Percentiles rank a stretch among this genome's conserved stretches.
Evolutionary conservation across 2,329 filamentous ascomycete species (phyloP).

Genomic region (Simplicillium sp.): DNA sequence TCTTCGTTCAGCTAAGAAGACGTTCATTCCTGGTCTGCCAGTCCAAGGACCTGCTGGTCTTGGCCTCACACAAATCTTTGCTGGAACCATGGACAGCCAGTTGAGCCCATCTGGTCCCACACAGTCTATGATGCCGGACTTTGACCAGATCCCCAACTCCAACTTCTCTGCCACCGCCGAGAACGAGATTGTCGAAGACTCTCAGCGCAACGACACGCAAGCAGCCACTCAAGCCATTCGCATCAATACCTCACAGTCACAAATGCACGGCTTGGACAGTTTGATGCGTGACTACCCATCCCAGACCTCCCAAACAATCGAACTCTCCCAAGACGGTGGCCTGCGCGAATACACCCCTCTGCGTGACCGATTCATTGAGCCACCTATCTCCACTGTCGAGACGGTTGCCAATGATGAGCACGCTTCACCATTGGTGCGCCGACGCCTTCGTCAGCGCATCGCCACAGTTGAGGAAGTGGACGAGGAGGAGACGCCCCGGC

Average conservation of each 20-base stretch:
- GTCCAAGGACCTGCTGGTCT: constrained; percentile 53
- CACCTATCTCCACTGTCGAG: constrained; percentile 59
- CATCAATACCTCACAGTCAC: constrained; percentile 51
- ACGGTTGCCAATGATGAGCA: constrained; percentile 46
- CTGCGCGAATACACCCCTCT: constrained; percentile 67
- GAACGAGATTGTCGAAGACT: constrained; percentile 41
- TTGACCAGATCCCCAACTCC: constrained; percentile 46
- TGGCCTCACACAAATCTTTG: constrained; percentile 83
- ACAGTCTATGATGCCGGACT: constrained; percentile 45
- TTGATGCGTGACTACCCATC: constrained; percentile 39
- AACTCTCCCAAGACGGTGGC: constrained; percentile 73
- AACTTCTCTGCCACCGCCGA: constrained; percentile 53
- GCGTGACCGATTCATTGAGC: constrained; percentile 54
- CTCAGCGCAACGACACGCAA: constrained; percentile 26
- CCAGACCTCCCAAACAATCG: constrained; percentile 60
- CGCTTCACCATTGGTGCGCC: constrained; percentile 59
- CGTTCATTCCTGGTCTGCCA: constrained; percentile 60
- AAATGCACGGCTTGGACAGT: constrained; percentile 49
- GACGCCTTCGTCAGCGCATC: constrained; percentile 37
- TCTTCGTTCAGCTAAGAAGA: constrained; percentile 58
- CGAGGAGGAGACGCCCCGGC: too few relatives aligned
- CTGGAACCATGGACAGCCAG: constrained; percentile 70
- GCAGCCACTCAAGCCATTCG: constrained; percentile 33
- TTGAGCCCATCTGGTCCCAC: constrained; percentile 20
- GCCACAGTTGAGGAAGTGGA: constrained; percentile 6